Conservation (phyloP, 1,284 basidiomycete genomes). For the Cerrena zonata region DNA sequence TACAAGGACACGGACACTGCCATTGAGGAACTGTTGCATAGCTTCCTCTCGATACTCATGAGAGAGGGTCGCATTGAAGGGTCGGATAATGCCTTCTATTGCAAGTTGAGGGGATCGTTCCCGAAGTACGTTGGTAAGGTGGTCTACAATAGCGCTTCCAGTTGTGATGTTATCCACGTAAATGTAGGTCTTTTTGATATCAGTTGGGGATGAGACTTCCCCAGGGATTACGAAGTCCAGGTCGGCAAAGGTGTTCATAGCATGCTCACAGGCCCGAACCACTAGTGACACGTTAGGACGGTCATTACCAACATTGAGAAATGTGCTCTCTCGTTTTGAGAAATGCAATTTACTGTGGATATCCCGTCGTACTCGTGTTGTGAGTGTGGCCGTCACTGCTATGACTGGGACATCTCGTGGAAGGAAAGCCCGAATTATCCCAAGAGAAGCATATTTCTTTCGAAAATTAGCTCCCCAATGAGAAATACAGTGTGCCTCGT, state of each 20-base stretch:
- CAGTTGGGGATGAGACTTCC: neutral
- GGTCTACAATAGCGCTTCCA: slow-evolving; percentile 18
- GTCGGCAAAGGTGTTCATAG: slow-evolving; percentile 32
- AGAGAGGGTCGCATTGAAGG: slow-evolving; percentile 18
- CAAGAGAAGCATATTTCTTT: slow-evolving; percentile 34
- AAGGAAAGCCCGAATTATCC: slow-evolving; percentile 31
- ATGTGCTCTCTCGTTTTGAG: slow-evolving; percentile 6
- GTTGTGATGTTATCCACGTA: slow-evolving; percentile 18
- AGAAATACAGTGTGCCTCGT: too few relatives aligned
- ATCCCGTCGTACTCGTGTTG: slow-evolving; percentile 26
- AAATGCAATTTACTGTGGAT: slow-evolving; percentile 31
- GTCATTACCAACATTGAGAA: slow-evolving; percentile 31
- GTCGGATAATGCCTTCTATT: slow-evolving; percentile 8
- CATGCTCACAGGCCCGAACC: slow-evolving; percentile 32
- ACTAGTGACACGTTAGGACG: slow-evolving; percentile 34
- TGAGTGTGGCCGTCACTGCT: slow-evolving; percentile 36
- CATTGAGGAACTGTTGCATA: slow-evolving; percentile 14
- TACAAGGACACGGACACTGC: slow-evolving; percentile 15
- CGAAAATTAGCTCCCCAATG: slow-evolving; percentile 37
- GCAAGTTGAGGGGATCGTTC: neutral
- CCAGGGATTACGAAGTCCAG: slow-evolving; percentile 33
- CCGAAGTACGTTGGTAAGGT: slow-evolving; percentile 9
- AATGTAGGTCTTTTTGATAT: slow-evolving; percentile 19
- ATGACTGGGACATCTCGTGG: slow-evolving; percentile 29
- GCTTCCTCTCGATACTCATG: slow-evolving; percentile 11